Percentiles rank a stretch among this genome's conserved stretches.
Conservation (phyloP, 208 protist species). For the Phytomonas francai region DNA sequence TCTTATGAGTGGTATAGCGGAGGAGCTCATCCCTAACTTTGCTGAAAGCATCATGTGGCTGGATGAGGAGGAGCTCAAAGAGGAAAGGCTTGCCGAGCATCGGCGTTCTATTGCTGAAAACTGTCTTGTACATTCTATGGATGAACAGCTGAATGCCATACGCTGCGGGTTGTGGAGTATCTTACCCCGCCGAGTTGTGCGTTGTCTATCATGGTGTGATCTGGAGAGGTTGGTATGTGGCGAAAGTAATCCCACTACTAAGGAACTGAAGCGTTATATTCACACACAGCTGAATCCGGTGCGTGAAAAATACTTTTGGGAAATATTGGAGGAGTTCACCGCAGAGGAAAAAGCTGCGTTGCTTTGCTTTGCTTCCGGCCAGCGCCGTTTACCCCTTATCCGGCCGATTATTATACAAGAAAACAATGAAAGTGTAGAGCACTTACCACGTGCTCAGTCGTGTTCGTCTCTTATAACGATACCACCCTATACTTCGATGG, state of each 20-base stretch:
- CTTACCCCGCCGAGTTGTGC: constrained; percentile 73
- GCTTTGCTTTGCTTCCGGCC: constrained; percentile 83
- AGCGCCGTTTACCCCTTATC: constrained; percentile 76
- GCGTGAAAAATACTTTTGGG: constrained; percentile 74
- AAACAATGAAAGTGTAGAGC: constrained; percentile 69
- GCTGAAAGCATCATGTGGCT: constrained; percentile 33
- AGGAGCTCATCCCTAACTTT: constrained; percentile 80
- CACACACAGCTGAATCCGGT: constrained; percentile 34
- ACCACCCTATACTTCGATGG: constrained; percentile 68
- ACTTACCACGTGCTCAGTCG: constrained; percentile 84
- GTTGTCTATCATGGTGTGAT: constrained; percentile 81
- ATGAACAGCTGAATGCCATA: constrained; percentile 76
- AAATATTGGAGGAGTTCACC: constrained; percentile 74
- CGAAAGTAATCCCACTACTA: constrained; percentile 47
- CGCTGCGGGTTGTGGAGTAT: constrained; percentile 70
- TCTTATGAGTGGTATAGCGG: constrained; percentile 63
- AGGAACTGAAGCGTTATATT: constrained; percentile 64
- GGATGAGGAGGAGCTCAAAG: constrained; percentile 25
- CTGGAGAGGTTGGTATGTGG: constrained; percentile 80
- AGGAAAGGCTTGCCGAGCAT: constrained; percentile 15
- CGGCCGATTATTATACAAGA: constrained; percentile 62
- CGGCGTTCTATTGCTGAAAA: constrained; percentile 65
- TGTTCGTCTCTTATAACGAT: constrained; percentile 83
- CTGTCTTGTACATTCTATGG: constrained; percentile 84
- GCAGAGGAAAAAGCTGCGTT: constrained; percentile 72